Conservation (phyloP, 192 early-diverging fungal species). For the Linnemannia elongata region DNA sequence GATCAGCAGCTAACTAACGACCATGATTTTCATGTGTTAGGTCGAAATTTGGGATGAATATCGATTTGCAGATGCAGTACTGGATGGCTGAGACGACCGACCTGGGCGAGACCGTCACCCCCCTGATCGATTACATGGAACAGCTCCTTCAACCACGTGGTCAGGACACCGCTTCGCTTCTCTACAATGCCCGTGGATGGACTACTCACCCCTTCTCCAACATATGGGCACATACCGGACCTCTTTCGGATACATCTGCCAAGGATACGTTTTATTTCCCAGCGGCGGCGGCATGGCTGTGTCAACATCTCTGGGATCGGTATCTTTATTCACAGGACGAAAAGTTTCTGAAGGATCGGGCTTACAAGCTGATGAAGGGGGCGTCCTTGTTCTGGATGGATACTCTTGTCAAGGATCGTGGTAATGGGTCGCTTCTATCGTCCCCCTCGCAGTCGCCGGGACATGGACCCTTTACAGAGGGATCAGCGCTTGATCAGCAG, state of each 20-base stretch:
- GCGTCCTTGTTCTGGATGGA: conserved; percentile 27
- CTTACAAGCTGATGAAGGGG: conserved; percentile 30
- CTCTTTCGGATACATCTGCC: background rate
- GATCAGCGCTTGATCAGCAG: conserved; percentile 23
- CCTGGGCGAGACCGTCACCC: conserved; percentile 26
- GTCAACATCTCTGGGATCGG: conserved; percentile 24
- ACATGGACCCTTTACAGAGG: conserved; percentile 23
- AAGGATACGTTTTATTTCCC: conserved; percentile 27
- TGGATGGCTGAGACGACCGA: conserved; percentile 23
- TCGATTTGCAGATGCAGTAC: conserved; percentile 17
- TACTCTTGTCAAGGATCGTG: background rate
- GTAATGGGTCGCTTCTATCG: background rate
- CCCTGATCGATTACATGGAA: conserved; percentile 37
- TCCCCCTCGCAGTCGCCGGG: conserved; percentile 16
- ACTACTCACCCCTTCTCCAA: conserved; percentile 28
- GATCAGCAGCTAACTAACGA: background rate
- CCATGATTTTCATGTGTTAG: background rate
- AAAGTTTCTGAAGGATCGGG: conserved; percentile 14
- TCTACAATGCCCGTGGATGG: conserved; percentile 26
- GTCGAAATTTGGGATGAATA: conserved; percentile 9
- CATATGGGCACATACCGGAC: conserved; percentile 43
- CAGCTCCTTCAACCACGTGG: conserved; percentile 26
- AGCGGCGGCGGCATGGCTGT: conserved; percentile 36
- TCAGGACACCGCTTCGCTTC: conserved; percentile 15
- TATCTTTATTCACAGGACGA: conserved; percentile 22